Evolutionary conservation across 2,329 filamentous ascomycete genomes (phyloP), one percentile per base, ranked within the genome.

Genomic region (Dissoconium aciculare): DNA sequence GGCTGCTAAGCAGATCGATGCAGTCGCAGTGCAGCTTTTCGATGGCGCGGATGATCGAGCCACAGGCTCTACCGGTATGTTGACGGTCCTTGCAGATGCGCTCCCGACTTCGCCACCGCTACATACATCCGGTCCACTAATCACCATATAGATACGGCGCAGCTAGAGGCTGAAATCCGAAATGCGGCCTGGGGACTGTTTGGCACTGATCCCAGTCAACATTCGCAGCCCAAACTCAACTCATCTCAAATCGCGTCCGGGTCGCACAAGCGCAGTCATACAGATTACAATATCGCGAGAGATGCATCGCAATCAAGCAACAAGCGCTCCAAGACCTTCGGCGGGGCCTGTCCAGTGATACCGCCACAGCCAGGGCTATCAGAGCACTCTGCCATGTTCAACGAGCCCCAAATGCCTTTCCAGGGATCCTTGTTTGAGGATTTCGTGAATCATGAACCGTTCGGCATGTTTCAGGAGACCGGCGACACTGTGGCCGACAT

Each of bases 401-500:
- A 31, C 11, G 32, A 39, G 1, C 39, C 42, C 3, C 51, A 44
- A 41, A 36, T 38, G 4, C 36, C 55, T 5, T 47, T 53, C 21
- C 21, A 11, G 9, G 53, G 47, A 4, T 54, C 51, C 9, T 42
- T 59, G 17, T 41, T 43, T 15, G 41, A 52, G 3, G 43, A 55
- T 17, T 61, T 58, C 30, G 47, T 40, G 11, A 30, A 49, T 10
- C 58, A 61, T 35, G 52, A 62, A 15, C 57, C 58, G 1, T 44
- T 44, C 23, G 42, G 45, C 19, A 47, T 60, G 48, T 62, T 61
- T 34, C 48, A 45, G 27, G 53, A 57, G 16, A 46, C 48, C 23
- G 60, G 57, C 10, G 60, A 53, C 35, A 63, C 60, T 1, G 40
- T 60, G 10, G 53, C 54, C 3, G 56, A 60, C 35, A 57, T 53